A percentile compares a stretch with the other conserved stretches of the same genome.
Conservation (phyloP, 2,329 filamentous ascomycete species). For the Ampelomyces quisqualis region DNA sequence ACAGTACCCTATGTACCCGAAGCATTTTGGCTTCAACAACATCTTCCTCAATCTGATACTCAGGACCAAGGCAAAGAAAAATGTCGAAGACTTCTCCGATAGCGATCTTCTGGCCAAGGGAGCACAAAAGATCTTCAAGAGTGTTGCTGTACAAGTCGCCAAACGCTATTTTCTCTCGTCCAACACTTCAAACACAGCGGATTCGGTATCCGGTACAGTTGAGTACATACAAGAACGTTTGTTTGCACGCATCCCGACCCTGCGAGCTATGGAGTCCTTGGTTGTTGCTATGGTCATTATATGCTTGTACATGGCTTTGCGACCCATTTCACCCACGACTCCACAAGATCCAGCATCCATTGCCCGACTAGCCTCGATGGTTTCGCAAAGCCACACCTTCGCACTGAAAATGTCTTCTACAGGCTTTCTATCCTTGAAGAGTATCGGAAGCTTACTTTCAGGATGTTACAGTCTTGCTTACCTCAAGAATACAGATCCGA, state of each 20-base stretch:
- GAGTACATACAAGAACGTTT: background rate
- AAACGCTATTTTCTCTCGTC: background rate
- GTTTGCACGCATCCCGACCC: background rate
- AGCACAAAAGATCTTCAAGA: background rate
- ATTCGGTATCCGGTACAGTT: background rate
- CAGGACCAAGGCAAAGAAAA: background rate
- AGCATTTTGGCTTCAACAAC: background rate
- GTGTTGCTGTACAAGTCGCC: background rate
- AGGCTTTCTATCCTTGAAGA: background rate
- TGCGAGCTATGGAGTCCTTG: background rate
- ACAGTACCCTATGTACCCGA: background rate
- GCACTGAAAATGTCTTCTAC: background rate
- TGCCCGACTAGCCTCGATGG: background rate
- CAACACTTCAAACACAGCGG: background rate
- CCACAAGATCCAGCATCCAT: slow-evolving; percentile 1
- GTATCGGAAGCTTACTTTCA: background rate
- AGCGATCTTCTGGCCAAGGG: background rate
- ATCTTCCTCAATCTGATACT: background rate
- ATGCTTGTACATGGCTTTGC: background rate
- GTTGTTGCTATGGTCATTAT: background rate
- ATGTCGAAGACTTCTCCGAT: background rate
- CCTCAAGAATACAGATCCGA: background rate
- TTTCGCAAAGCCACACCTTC: background rate
- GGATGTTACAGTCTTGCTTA: background rate
- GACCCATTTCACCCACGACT: background rate